These are phyloP conservation scores for Blastobotrys persicus DNA, from an alignment of 1,139 yeast species.

Conservation along the genomic window DNA sequence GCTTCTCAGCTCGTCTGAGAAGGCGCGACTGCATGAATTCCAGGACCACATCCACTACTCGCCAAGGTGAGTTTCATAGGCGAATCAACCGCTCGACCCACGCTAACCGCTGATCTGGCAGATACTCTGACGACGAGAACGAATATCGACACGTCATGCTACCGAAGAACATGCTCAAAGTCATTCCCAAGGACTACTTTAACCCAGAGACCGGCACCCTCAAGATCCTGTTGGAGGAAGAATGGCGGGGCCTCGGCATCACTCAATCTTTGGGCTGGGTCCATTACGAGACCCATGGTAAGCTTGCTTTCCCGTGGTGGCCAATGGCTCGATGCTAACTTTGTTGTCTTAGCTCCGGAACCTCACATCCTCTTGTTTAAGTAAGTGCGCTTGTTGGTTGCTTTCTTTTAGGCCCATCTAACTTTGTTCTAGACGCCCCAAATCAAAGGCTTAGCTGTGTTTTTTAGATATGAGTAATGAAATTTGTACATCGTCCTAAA, in stretches of 20 bases:
- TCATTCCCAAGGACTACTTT: slow-evolving; percentile 94
- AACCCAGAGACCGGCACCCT: slow-evolving; percentile 93
- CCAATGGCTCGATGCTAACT: background rate
- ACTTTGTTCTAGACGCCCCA: slow-evolving; percentile 7
- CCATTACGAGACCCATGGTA: slow-evolving; percentile 89
- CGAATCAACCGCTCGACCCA: too few relatives aligned
- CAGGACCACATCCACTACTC: slow-evolving; percentile 95
- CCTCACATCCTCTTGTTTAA: slow-evolving; percentile 94
- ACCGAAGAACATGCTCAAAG: slow-evolving; percentile 93
- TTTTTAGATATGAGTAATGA: slow-evolving; percentile 6
- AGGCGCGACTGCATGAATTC: slow-evolving; percentile 84
- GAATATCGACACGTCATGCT: slow-evolving; percentile 95
- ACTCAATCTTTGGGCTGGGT: slow-evolving; percentile 98
- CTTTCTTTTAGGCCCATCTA: background rate
- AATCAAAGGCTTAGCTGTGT: slow-evolving; percentile 7
- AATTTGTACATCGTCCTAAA: slow-evolving; percentile 1
- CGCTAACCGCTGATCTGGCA: too few relatives aligned
- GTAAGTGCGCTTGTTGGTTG: slow-evolving; percentile 23
- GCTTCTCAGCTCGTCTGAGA: slow-evolving; percentile 75
- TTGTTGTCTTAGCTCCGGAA: slow-evolving; percentile 63
- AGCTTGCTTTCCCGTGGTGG: slow-evolving; percentile 13
- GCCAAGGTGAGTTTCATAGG: slow-evolving; percentile 63
- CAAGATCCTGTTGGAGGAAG: slow-evolving; percentile 87
- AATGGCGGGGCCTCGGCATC: slow-evolving; percentile 98
- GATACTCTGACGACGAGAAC: slow-evolving; percentile 84